These are phyloP conservation scores for Tuber umbilicatum DNA, from an alignment of 495 filamentous ascomycete genomes.

Conservation along the genomic window DNA sequence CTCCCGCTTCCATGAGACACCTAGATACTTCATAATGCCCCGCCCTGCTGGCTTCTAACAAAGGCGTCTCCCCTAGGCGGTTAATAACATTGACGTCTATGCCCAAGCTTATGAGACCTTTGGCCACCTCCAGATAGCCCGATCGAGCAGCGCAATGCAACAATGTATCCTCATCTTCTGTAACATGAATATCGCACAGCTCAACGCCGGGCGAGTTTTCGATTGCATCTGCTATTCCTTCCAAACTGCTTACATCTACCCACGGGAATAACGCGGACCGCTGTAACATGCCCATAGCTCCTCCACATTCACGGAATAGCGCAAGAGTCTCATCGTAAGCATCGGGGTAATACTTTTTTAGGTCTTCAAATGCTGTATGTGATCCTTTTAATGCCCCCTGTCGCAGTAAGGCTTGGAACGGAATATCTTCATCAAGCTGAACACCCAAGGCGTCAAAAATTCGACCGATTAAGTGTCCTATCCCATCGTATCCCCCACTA, in stretches of 20 bases:
- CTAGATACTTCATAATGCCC: background rate
- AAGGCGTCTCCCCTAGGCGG: slow-evolving; percentile 1
- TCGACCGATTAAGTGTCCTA: background rate
- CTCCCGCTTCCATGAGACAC: background rate
- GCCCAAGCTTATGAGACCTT: slow-evolving; percentile 6
- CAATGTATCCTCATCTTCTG: background rate
- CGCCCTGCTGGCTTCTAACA: slow-evolving; percentile 4
- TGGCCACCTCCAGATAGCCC: slow-evolving; percentile 7
- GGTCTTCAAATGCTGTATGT: background rate
- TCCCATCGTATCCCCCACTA: background rate
- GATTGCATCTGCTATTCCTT: background rate
- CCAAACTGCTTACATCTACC: background rate
- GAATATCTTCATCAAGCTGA: background rate
- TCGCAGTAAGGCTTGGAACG: background rate
- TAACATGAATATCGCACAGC: background rate
- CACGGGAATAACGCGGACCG: background rate
- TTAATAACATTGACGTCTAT: slow-evolving; percentile 2
- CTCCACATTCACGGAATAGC: slow-evolving; percentile 1
- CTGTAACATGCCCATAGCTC: background rate
- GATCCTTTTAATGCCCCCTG: slow-evolving; percentile 1
- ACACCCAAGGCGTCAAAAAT: background rate
- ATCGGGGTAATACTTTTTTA: background rate
- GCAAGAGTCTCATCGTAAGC: background rate
- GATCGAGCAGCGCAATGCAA: slow-evolving; percentile 5
- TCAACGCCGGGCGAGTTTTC: background rate